Evolutionary conservation across 1,284 basidiomycete species (phyloP), one percentile per base, ranked within the genome.

Genomic region (Boletus mariae): DNA sequence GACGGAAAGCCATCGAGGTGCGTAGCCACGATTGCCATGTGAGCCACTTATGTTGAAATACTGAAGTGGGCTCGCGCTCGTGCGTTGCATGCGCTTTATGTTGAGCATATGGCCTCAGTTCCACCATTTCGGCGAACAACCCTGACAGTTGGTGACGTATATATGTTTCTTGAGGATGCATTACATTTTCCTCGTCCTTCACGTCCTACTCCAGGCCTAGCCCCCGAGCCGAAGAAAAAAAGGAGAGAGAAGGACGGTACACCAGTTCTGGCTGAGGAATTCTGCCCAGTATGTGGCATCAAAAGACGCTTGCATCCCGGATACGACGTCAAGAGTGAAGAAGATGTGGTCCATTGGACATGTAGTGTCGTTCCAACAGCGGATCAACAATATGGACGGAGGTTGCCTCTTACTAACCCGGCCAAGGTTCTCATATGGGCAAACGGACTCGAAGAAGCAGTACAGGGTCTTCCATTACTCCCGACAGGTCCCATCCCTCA

Each of bases 1-100:
- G 84, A 51, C 75, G 82, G 52, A 87, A 87, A 67, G 83, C 87
- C 1, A 82, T 88, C 10, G 85, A 89, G 73, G 86, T 86, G 51
- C 54, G 76, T 63, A 37, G 7, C 8, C n/a, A 9, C 23, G 25
- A 26, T 35, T 43, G 5, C 15, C 25, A 17, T n/a, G 23, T 41
- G 28, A 51, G 41, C 28, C 23, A 38, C 29, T 31, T 23, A 31
- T 49, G 46, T 49, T 56, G 35, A 59, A 50, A 51, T 38, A 9
- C 29, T 28, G 46, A 59, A 89, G 87, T 85, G 84, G 83, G 76
- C 72, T 34, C 79, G 86, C 23, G 81, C 84, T 25, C 74, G 73
- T 34, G 79, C 80, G 29, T 58, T 82, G n/a, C 71, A 71, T 45
- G 66, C 70, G 17, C 79, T 79, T 10, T 87, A 85, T 59, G 62